phyloP scores from a whole-genome alignment of 2,329 filamentous ascomycete species.

The Microcyclospora tardicrescens region DNA sequence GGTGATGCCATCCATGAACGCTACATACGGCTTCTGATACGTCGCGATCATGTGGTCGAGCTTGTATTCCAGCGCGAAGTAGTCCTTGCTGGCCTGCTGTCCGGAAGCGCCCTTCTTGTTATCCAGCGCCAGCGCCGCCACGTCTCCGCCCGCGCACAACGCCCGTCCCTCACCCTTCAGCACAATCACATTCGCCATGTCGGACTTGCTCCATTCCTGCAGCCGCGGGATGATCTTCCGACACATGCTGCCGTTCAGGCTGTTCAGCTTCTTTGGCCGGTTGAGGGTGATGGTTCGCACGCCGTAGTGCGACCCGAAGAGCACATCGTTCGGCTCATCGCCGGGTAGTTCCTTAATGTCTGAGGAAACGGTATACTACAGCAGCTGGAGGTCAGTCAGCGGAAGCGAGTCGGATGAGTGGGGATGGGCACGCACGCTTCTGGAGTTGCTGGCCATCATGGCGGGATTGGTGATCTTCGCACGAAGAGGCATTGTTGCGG shows the following conservation, averaged over 20 bases:
- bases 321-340: constrained; percentile 78
- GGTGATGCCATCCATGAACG: constrained; percentile 94
- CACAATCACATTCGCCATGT: constrained; percentile 82
- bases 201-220: constrained; percentile 87
- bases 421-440: constrained; percentile 33
- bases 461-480: constrained; percentile 57
- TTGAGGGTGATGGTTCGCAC: constrained; percentile 89
- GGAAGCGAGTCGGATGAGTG: constrained; percentile 2
- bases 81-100: constrained; percentile 62
- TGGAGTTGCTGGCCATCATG: constrained; percentile 32
- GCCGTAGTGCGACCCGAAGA: constrained; percentile 81
- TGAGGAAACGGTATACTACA: constrained; percentile 17
- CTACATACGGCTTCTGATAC: constrained; percentile 82
- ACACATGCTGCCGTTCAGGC: constrained; percentile 87
- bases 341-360: constrained; percentile 42
- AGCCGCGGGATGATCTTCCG: constrained; percentile 84
- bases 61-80: constrained; percentile 91
- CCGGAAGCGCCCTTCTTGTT: constrained; percentile 58
- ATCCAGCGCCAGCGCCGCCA: constrained; percentile 60
- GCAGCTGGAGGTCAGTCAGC: constrained; percentile 20
- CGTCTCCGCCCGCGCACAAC: constrained; percentile 89
- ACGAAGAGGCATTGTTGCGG: constrained; percentile 59
- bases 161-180: constrained; percentile 82
- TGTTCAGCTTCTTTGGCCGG: constrained; percentile 81
- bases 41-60: constrained; percentile 92